Base-by-base conservation (phyloP, 768 basidiomycete genomes). In the Butyriboletus loyo region DNA sequence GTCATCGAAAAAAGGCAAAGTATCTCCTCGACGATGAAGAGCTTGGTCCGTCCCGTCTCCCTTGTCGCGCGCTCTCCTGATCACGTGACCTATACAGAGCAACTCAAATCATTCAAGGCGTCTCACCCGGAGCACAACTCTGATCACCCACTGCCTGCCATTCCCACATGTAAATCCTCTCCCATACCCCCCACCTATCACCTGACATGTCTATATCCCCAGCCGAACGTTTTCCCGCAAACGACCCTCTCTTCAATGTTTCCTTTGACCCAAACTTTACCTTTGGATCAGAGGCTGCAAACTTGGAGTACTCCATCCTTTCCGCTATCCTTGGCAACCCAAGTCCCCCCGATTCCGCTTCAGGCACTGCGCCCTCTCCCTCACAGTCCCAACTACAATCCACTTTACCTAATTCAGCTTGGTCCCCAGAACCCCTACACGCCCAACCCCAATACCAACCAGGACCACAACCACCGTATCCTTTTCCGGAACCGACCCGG, bases 1-100 rank as follows among this genome's bases (percentile, higher is more conserved):
- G 97, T 2, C 88, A 89, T 57, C 84, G 97, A 63, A 99, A 99
- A 73, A 98, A 98, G 73, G 96, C 97, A 10, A 98, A 98, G 66
- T 99, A 98, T 70, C 82, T 99, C 15, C 76, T 96, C 51, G 92
- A 96, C 68, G 92, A 95, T 37, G 89, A 91, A 41, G 95, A 98
- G 68, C 85, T 95, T 50, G 89, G 93, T 91, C 66, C 52, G 78
- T 28, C 11, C 39, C 7, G 3, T 24, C 30, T 44, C 39, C 35
- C 43, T 27, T 35, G 62, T 30, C 57, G 46, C 42, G 15, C 24
- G 2, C 39, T 1, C 8, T 14, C 21, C 51, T 59, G 59, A 68
- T 67, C 63, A 66, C 67, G 66, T 64, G 65, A 46, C 21, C 49
- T 19, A 68, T 71, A 21, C 65, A 79, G 74, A 75, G 52, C 68